Conservation (phyloP, 805 yeast species). For the Metschnikowia anglica region DNA sequence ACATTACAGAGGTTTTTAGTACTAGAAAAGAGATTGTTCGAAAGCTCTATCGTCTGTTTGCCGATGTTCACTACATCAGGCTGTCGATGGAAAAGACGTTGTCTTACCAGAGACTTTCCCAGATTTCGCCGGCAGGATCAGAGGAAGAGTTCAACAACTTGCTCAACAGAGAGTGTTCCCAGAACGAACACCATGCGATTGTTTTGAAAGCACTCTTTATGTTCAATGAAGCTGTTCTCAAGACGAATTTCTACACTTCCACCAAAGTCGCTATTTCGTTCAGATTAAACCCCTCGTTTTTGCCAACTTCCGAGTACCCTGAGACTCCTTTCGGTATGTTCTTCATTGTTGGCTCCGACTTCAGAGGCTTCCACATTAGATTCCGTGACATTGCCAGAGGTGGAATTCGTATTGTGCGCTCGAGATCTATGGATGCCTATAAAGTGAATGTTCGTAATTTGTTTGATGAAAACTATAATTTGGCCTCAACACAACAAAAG, state of each 20-base stretch:
- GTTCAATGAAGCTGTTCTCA: conserved; percentile 83
- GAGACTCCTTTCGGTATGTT: conserved; percentile 93
- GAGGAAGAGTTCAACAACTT: conserved; percentile 73
- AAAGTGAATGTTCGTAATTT: conserved; percentile 79
- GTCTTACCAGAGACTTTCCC: conserved; percentile 82
- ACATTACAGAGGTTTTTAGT: conserved; percentile 73
- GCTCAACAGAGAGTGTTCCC: conserved; percentile 68
- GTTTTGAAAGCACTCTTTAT: conserved; percentile 79
- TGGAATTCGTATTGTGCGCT: conserved; percentile 92
- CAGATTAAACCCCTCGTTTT: conserved; percentile 81
- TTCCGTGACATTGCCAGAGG: conserved; percentile 98
- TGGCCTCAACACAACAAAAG: conserved; percentile 94
- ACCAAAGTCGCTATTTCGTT: conserved; percentile 94
- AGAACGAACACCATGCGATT: conserved; percentile 74
- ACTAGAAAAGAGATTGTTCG: conserved; percentile 69
- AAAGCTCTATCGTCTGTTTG: conserved; percentile 86
- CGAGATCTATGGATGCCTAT: conserved; percentile 82
- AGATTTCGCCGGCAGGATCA: conserved; percentile 68
- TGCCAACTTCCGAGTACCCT: conserved; percentile 86
- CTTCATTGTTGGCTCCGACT: conserved; percentile 92
- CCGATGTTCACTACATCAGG: conserved; percentile 82
- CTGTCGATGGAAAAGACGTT: conserved; percentile 71
- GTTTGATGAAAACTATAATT: conserved; percentile 94
- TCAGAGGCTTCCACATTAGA: conserved; percentile 95
- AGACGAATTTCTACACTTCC: conserved; percentile 91